These are phyloP conservation scores for Prillingera fragicola DNA, from an alignment of 1,284 basidiomycete genomes.

Conservation along the genomic window DNA sequence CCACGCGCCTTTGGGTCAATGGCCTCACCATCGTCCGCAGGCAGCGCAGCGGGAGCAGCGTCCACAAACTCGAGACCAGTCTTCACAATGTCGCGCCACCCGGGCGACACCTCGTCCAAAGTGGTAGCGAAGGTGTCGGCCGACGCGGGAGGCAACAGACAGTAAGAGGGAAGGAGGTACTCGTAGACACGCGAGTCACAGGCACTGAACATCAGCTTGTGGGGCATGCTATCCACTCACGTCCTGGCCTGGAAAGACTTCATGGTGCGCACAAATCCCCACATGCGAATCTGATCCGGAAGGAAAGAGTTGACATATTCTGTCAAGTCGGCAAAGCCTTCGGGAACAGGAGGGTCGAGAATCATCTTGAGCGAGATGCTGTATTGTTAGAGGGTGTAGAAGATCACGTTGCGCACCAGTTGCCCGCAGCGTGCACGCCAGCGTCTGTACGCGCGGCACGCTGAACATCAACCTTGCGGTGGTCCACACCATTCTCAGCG, in stretches of 20 bases:
- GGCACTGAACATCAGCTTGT: slow-evolving; percentile 53
- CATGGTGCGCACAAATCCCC: slow-evolving; percentile 82
- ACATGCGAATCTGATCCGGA: slow-evolving; percentile 85
- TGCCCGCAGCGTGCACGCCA: slow-evolving; percentile 95
- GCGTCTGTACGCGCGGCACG: slow-evolving; percentile 94
- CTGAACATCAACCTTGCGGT: slow-evolving; percentile 77
- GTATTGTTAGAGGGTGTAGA: slow-evolving; percentile 2
- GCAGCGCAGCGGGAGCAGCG: slow-evolving; percentile 41
- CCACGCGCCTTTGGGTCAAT: slow-evolving; percentile 28
- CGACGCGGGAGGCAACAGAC: slow-evolving; percentile 85
- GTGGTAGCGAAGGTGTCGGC: slow-evolving; percentile 58
- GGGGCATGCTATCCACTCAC: slow-evolving; percentile 51
- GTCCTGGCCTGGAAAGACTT: slow-evolving; percentile 87
- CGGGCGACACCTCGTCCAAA: slow-evolving; percentile 46
- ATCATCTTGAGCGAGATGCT: slow-evolving; percentile 82
- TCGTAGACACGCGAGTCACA: slow-evolving; percentile 96
- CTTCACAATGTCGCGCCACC: slow-evolving; percentile 40
- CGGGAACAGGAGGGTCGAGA: slow-evolving; percentile 62
- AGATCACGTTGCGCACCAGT: slow-evolving; percentile 48
- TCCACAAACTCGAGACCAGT: slow-evolving; percentile 36
- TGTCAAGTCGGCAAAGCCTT: slow-evolving; percentile 56
- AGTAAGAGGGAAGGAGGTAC: slow-evolving; percentile 92
- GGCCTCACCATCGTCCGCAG: slow-evolving; percentile 40
- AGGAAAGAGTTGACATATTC: slow-evolving; percentile 78
- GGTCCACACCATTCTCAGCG: slow-evolving; percentile 84